phyloP scores from a whole-genome alignment of 768 basidiomycete species.

The Multifurca ochricompacta region DNA sequence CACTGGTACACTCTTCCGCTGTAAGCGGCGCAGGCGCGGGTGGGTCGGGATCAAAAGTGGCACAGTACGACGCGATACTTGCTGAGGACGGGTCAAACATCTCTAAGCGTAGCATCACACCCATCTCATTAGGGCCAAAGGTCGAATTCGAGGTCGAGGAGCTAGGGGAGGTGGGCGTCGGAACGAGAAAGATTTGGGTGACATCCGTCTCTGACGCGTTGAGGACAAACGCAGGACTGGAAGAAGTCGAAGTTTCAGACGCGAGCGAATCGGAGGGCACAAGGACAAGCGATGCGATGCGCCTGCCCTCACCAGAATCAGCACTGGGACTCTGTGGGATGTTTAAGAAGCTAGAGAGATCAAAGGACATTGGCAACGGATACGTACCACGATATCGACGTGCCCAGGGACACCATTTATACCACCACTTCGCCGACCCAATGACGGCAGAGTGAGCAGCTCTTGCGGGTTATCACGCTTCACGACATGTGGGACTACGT shows the following conservation, averaged over 20 bases:
- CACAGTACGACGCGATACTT: conserved; percentile 41
- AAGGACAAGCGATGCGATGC: conserved; percentile 37
- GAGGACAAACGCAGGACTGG: conserved; percentile 24
- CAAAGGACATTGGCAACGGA: conserved; percentile 6
- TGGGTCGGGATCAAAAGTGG: conserved; percentile 53
- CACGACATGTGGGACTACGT: conserved; percentile 18
- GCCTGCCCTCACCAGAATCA: conserved; percentile 29
- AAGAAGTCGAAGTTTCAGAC: conserved; percentile 1
- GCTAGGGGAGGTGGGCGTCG: conserved; percentile 12
- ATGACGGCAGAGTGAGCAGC: neutral
- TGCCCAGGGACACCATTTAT: conserved; percentile 31
- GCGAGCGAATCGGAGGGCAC: conserved; percentile 9
- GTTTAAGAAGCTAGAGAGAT: neutral
- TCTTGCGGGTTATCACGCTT: conserved; percentile 16
- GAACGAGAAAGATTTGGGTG: conserved; percentile 28
- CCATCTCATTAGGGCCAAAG: conserved; percentile 20
- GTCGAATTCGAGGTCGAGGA: neutral
- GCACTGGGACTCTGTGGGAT: conserved; percentile 29
- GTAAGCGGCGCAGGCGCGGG: conserved; percentile 41
- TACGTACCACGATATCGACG: conserved; percentile 43
- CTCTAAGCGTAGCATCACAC: conserved; percentile 38
- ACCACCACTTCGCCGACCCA: conserved; percentile 10
- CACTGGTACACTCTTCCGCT: conserved; percentile 35
- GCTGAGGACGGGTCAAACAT: conserved; percentile 36
- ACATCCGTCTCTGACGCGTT: conserved; percentile 26